phyloP scores from a whole-genome alignment of 345 rosid genomes.

The Jatropha curcas region DNA sequence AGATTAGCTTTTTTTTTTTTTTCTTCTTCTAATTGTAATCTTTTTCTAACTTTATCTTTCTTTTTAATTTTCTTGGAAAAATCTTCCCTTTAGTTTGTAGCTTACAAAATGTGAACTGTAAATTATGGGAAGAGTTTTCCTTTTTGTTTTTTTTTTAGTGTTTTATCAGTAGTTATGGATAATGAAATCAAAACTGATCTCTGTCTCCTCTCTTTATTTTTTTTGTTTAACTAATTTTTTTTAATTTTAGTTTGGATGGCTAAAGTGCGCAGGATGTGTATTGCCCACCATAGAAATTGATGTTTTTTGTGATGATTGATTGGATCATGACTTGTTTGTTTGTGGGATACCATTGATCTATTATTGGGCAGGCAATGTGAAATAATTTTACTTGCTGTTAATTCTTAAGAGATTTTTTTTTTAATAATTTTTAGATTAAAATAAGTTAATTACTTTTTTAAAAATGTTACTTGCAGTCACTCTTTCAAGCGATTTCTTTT shows the following conservation, averaged over 20 bases:
- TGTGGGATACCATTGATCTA: neutral
- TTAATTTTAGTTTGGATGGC: too few relatives aligned
- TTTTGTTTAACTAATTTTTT: too few relatives aligned
- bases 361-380: too few relatives aligned
- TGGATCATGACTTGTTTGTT: neutral
- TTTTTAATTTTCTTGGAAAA: neutral
- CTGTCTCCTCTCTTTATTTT: neutral
- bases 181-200: conserved; percentile 1
- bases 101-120: neutral
- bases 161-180: neutral
- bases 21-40: neutral
- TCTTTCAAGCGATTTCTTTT: too few relatives aligned
- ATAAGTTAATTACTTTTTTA: too few relatives aligned
- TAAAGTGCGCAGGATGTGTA: neutral
- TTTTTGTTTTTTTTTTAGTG: neutral
- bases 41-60: neutral
- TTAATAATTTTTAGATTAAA: too few relatives aligned
- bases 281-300: neutral
- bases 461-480: too few relatives aligned
- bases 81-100: conserved; percentile 6
- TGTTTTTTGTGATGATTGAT: too few relatives aligned
- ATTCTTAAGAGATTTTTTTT: too few relatives aligned
- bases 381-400: too few relatives aligned
- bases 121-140: conserved; percentile 14
- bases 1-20: neutral